Conservation (phyloP, 306 rosid genomes). For the Dalbergia oliveri region DNA sequence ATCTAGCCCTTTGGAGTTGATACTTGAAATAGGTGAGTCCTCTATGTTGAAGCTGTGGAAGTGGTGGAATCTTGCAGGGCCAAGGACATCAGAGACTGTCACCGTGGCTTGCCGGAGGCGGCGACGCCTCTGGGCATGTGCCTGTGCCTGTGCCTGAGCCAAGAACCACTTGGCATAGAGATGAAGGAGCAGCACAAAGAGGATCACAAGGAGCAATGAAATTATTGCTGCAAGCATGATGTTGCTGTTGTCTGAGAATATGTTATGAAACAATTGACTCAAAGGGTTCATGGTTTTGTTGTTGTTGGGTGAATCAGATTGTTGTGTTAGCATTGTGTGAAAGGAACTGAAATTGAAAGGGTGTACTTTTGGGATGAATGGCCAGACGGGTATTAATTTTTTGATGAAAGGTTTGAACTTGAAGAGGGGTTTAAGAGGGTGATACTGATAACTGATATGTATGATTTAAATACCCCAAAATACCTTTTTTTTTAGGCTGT, state of each 20-base stretch:
- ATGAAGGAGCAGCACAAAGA: conserved; percentile 93
- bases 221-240: conserved; percentile 86
- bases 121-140: conserved; percentile 43
- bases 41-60: conserved; percentile 60
- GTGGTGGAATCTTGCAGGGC: conserved; percentile 67
- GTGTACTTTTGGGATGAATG: not conserved
- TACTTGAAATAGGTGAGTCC: conserved; percentile 47
- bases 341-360: not conserved
- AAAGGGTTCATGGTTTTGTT: conserved; percentile 50
- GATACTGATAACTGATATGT: not conserved
- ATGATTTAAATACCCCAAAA: not conserved
- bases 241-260: conserved; percentile 81
- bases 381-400: conserved; percentile 27
- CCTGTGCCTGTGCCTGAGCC: conserved; percentile 63
- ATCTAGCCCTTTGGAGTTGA: conserved; percentile 72
- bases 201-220: conserved; percentile 79
- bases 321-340: conserved; percentile 46
- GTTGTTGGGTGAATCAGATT: conserved; percentile 40
- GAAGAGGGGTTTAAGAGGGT: conserved; percentile 11
- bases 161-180: conserved; percentile 89
- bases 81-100: conserved; percentile 63
- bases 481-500: not conserved
- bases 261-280: conserved; percentile 53
- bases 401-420: conserved; percentile 30
- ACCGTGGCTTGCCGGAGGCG: conserved; percentile 60